phyloP scores from a whole-genome alignment of 2,329 filamentous ascomycete species.

The Aspergillus proliferans region DNA sequence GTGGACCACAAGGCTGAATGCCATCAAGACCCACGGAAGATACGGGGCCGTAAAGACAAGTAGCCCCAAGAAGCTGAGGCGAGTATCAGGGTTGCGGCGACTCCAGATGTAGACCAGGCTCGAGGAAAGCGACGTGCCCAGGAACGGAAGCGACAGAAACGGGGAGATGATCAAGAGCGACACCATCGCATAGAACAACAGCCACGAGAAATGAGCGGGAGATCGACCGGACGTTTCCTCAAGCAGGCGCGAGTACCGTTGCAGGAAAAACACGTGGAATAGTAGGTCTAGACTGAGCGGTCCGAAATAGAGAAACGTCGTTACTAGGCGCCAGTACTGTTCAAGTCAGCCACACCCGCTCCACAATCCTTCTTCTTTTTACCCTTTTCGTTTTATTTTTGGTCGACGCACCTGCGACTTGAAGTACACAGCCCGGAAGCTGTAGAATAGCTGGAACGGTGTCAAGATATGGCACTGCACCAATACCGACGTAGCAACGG shows the following conservation, averaged over 20 bases:
- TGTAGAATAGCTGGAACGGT: constrained; percentile 95
- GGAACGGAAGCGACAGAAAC: constrained; percentile 82
- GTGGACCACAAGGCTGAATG: constrained; percentile 85
- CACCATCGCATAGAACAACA: constrained; percentile 76
- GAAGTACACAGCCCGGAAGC: constrained; percentile 81
- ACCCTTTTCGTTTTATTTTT: background rate
- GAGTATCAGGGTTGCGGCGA: constrained; percentile 83
- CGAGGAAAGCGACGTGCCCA: constrained; percentile 87
- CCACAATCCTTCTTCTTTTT: constrained; percentile 2
- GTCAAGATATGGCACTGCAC: constrained; percentile 91
- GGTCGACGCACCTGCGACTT: constrained; percentile 77
- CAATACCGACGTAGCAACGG: constrained; percentile 76
- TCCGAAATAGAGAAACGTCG: constrained; percentile 96
- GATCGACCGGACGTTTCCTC: constrained; percentile 91
- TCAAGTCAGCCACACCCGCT: constrained; percentile 7
- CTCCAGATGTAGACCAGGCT: constrained; percentile 98
- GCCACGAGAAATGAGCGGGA: constrained; percentile 90
- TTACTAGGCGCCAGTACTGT: constrained; percentile 93
- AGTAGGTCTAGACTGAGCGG: constrained; percentile 88
- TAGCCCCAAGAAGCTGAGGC: constrained; percentile 80
- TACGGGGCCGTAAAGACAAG: constrained; percentile 91
- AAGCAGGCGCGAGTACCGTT: constrained; percentile 88
- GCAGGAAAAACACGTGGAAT: constrained; percentile 97
- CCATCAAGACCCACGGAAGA: constrained; percentile 91
- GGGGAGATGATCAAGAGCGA: constrained; percentile 77